These are phyloP conservation scores for Petunia hybrid DNA, from an alignment of 305 asterid species.

Conservation along the genomic window DNA sequence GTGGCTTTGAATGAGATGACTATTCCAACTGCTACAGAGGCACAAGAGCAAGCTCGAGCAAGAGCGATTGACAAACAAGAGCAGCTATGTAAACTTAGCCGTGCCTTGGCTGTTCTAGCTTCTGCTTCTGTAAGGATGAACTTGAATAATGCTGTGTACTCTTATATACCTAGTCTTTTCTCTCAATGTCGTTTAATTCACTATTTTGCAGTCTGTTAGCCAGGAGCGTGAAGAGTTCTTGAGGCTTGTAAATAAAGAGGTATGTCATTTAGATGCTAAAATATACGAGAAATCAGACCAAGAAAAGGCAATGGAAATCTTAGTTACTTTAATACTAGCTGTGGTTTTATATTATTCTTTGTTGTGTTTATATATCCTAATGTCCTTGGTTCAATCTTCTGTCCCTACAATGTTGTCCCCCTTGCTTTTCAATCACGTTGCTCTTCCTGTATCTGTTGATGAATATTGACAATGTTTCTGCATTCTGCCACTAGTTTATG, in stretches of 20 bases:
- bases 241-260: constrained; percentile 92
- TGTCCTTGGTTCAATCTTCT: background rate
- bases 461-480: background rate
- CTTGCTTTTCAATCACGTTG: background rate
- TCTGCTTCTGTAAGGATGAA: constrained; percentile 72
- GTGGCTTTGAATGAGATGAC: constrained; percentile 76
- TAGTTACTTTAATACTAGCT: background rate
- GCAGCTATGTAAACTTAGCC: constrained; percentile 85
- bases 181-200: constrained; percentile 32
- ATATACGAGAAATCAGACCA: constrained; percentile 23
- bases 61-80: constrained; percentile 76
- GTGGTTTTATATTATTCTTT: background rate
- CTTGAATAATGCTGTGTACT: constrained; percentile 28
- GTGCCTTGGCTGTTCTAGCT: constrained; percentile 81
- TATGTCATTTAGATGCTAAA: constrained; percentile 38
- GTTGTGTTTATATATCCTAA: background rate
- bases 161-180: constrained; percentile 32
- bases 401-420: background rate
- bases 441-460: background rate
- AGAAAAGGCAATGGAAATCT: constrained; percentile 19
- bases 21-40: constrained; percentile 66
- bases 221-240: constrained; percentile 86
- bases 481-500: no score
- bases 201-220: constrained; percentile 75
- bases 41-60: constrained; percentile 79